Base-by-base conservation (phyloP, 2,329 filamentous ascomycete genomes). In the Paecilomyces formosus region DNA sequence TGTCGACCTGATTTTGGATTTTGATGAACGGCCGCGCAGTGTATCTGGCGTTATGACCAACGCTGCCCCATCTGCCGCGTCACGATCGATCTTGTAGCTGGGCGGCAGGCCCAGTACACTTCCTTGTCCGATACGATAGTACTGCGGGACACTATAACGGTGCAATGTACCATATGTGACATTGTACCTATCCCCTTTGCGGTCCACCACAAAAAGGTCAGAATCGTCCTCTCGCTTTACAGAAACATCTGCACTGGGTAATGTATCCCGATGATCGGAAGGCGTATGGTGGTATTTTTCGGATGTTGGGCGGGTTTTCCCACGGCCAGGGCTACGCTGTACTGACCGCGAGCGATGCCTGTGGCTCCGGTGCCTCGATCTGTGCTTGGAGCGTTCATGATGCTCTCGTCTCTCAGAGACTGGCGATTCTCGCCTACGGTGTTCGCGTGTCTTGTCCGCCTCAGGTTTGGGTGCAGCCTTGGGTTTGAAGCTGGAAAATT, bases 111-210 rank as follows among this genome's bases (percentile, higher is more conserved):
- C 93, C 12, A 97, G 72, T 1, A 97, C 78, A 58, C 80, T 81
- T 2, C 91, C 91, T 57, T 79, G 78, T 13, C 91, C 89, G 61
- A 78, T 77, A 5, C 90, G 86, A 61, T 81, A 81, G 69, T 95
- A 97, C 2, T 74, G 66, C 0, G 92, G 91, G 11, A 95, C 76
- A 57, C 82, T 83, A 63, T 88, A 89, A 35, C 84, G 84, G 69
- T 96, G 86, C 45, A 89, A 81, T 28, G 84, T 82, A 1, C 89
- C 90, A 70, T 92, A 97, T 26, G 82, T 82, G 52, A 88, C 72
- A 63, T 94, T 91, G 54, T 91, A 81, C 3, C 81, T 78, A 66
- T 97, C 93, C 0, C 93, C 92, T 67, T 85, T 86, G 50, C 79
- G 84, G 72, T 97, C 93, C 55, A 89, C 67, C 52, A 84, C 66